Base-by-base conservation (phyloP, 768 basidiomycete species). In the Amylocystis lapponica region DNA sequence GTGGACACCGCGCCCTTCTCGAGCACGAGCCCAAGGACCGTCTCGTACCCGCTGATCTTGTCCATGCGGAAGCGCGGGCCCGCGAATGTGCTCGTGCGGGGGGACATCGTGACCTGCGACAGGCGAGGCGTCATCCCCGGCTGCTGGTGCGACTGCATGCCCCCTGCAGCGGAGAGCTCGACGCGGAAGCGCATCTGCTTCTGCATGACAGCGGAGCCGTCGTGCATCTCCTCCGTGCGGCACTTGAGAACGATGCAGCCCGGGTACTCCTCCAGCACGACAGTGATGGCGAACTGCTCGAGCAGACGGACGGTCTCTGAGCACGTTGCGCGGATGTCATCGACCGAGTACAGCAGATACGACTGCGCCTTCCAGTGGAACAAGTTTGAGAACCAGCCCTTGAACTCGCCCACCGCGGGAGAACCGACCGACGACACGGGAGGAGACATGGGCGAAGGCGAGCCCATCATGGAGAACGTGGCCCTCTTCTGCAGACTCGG, bases 301-400 rank as follows among this genome's bases (percentile, higher is more conserved):
- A 88, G 76, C 35, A 93, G 66, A 4, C 81, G 69, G 13, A 72
- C 68, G 38, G 79, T 73, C 51, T 85, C 80, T 26, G 72, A 60
- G 10, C 86, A 76, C 5, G 91, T 93, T 27, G 73, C 70, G 13
- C 64, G 62, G 32, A 80, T 54, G 45, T 77, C 74, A 43, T 78
- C 71, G 13, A 64, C 51, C 4, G 85, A 86, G 58, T 81, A 83
- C 22, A 79, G 62, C 47, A 65, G 60, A 56, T 64, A 71, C 19
- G 71, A 64, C 41, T 79, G 76, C 25, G 74, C 70, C 58, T 87
- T 92, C 87, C 91, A 96, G 62, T 82, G 87, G 71, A 98, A 97
- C 23, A 98, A 69, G 52, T 87, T 95, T 17, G 90, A 88, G 65
- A 98, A 94, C 94, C 94, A 96, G 26, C 85, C 86, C 59, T 85